phyloP scores from a whole-genome alignment of 345 rosid species.

The Salix koriyanagi region DNA sequence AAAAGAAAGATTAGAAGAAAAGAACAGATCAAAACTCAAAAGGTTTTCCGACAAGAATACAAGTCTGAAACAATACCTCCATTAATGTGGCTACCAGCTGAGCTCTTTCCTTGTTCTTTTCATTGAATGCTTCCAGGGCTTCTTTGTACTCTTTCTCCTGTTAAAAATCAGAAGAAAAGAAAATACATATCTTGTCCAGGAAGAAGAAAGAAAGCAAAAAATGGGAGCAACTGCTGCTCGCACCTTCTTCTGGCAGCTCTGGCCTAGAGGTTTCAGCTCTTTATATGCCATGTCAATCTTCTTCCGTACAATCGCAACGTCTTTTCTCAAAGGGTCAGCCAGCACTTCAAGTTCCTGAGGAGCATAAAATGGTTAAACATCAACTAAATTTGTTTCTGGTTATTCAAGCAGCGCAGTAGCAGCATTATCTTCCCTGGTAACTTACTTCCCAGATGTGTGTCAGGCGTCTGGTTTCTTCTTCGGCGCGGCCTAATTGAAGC shows the following conservation, averaged over 20 bases:
- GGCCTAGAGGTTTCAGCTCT: slow-evolving; percentile 70
- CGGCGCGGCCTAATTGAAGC: slow-evolving; percentile 60
- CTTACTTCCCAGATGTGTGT: slow-evolving; percentile 70
- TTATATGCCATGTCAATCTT: slow-evolving; percentile 58
- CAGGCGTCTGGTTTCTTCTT: slow-evolving; percentile 69
- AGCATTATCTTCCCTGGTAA: neutral
- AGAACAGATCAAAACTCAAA: no score
- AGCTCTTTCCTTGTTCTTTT: slow-evolving; percentile 67
- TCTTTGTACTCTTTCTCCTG: slow-evolving; percentile 82
- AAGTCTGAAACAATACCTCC: slow-evolving; percentile 34
- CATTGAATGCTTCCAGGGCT: slow-evolving; percentile 65
- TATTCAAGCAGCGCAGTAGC: neutral
- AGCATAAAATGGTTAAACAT: no score
- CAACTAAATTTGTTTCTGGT: no score
- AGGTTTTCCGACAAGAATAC: no score
- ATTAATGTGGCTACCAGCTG: slow-evolving; percentile 40
- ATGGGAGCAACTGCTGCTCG: neutral
- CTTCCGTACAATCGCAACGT: slow-evolving; percentile 59
- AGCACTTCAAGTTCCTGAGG: slow-evolving; percentile 66
- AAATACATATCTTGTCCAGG: neutral
- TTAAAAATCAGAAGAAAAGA: neutral
- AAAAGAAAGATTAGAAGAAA: neutral
- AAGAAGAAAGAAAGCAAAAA: neutral
- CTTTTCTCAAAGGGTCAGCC: slow-evolving; percentile 73
- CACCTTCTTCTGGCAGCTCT: slow-evolving; percentile 79